phyloP scores from a whole-genome alignment of 768 basidiomycete genomes.

The Auricularia sp. region DNA sequence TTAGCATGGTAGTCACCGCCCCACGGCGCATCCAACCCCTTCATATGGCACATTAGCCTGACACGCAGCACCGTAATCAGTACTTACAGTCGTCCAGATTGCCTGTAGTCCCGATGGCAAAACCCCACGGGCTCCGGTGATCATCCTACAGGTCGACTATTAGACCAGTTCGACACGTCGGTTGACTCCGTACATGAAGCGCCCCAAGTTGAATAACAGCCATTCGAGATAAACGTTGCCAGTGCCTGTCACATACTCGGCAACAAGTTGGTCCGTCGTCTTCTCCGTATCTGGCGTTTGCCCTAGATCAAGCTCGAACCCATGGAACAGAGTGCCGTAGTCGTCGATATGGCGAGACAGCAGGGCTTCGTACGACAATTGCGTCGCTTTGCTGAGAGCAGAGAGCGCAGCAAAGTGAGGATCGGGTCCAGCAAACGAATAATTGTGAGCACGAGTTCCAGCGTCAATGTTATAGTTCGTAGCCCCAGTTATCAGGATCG shows the following conservation, averaged over 20 bases:
- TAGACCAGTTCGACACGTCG: not conserved
- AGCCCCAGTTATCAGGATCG: constrained; percentile 62
- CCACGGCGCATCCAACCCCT: constrained; percentile 3
- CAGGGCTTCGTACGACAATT: constrained; percentile 26
- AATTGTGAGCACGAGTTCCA: constrained; percentile 43
- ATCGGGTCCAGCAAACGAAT: constrained; percentile 54
- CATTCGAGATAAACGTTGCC: constrained; percentile 64
- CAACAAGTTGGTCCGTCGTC: constrained; percentile 49
- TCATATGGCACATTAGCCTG: not conserved
- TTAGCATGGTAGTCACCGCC: constrained; percentile 31
- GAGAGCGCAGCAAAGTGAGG: constrained; percentile 34
- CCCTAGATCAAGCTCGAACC: constrained; percentile 50
- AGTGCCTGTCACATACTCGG: constrained; percentile 39
- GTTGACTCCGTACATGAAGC: constrained; percentile 23
- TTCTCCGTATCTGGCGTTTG: constrained; percentile 36
- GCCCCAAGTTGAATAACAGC: constrained; percentile 62
- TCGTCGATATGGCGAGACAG: constrained; percentile 43
- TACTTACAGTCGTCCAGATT: constrained; percentile 41
- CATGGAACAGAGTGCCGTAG: constrained; percentile 24
- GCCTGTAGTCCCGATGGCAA: constrained; percentile 69
- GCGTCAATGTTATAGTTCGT: constrained; percentile 59
- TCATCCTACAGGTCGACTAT: constrained; percentile 20
- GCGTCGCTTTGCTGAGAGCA: constrained; percentile 13
- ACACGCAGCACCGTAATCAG: not conserved
- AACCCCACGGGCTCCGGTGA: constrained; percentile 47